These are phyloP conservation scores for Bacidia rubella DNA, from an alignment of 495 filamentous ascomycete species.

Conservation along the genomic window DNA sequence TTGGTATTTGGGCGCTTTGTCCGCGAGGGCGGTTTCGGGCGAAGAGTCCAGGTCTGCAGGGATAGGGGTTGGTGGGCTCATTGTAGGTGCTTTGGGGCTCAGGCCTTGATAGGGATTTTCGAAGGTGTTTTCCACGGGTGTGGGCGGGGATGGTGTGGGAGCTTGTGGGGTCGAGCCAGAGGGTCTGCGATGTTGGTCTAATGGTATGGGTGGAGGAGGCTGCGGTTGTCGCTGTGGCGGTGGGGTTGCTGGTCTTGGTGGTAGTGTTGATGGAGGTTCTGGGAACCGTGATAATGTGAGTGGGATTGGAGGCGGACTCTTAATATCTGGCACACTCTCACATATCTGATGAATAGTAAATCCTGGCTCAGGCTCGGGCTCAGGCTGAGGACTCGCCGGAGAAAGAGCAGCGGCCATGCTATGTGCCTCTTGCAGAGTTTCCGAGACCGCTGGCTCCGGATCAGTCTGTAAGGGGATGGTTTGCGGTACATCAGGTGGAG, in stretches of 20 bases:
- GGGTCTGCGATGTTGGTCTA: background rate
- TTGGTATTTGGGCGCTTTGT: slow-evolving; percentile 4
- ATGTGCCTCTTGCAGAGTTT: too few relatives aligned
- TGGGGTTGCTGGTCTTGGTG: background rate
- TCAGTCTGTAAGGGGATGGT: too few relatives aligned
- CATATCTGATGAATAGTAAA: background rate
- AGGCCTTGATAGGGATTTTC: slow-evolving; percentile 7
- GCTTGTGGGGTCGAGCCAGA: slow-evolving; percentile 14
- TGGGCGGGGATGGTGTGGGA: slow-evolving; percentile 18
- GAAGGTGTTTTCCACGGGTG: slow-evolving; percentile 16
- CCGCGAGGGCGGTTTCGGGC: slow-evolving; percentile 12
- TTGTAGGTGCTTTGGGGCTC: slow-evolving; percentile 16
- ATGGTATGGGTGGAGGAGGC: slow-evolving; percentile 11
- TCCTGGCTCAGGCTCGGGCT: too few relatives aligned
- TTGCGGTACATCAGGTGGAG: too few relatives aligned
- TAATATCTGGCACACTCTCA: background rate
- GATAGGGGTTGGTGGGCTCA: slow-evolving; percentile 11
- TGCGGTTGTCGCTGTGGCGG: slow-evolving; percentile 2
- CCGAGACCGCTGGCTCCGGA: too few relatives aligned
- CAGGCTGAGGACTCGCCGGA: too few relatives aligned
- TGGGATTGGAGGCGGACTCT: slow-evolving; percentile 5
- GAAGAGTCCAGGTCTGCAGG: slow-evolving; percentile 15
- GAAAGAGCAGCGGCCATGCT: too few relatives aligned
- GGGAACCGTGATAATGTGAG: background rate
- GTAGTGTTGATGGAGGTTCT: background rate